These are phyloP conservation scores for Monosporozyma siamensis DNA, from an alignment of 805 yeast species.

Conservation along the genomic window DNA sequence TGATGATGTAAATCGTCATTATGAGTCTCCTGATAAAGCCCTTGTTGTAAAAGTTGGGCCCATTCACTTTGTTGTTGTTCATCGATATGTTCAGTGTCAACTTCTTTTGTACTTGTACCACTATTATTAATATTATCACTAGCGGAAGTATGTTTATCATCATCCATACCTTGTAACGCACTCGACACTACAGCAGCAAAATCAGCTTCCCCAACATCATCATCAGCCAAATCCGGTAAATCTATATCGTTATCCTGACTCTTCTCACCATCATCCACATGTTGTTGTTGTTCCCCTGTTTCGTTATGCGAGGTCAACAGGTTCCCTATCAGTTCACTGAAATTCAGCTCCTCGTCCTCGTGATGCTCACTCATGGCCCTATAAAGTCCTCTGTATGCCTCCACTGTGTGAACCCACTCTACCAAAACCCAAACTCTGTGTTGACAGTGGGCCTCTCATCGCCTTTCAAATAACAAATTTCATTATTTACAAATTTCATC, in stretches of 20 bases:
- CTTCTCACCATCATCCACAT: slow-evolving; percentile 2
- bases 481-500: too few species aligned
- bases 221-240: slow-evolving; percentile 20
- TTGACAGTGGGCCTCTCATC: too few species aligned
- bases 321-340: slow-evolving; percentile 28
- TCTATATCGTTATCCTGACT: slow-evolving; percentile 7
- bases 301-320: slow-evolving; percentile 22
- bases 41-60: slow-evolving; percentile 26
- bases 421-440: too few species aligned
- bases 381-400: background rate
- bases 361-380: slow-evolving; percentile 2
- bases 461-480: too few species aligned
- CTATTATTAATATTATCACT: too few species aligned
- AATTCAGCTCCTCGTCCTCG: slow-evolving; percentile 22
- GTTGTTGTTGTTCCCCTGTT: too few species aligned
- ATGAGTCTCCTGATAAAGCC: slow-evolving; percentile 19
- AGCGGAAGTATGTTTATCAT: background rate
- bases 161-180: slow-evolving; percentile 28
- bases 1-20: too few species aligned
- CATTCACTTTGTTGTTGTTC: slow-evolving; percentile 18
- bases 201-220: slow-evolving; percentile 23
- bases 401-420: background rate
- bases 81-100: background rate
- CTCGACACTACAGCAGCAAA: slow-evolving; percentile 34
- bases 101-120: background rate